A percentile compares a stretch with the other conserved stretches of the same genome.
These are phyloP conservation scores for Cyclocybe cylindracea DNA, from an alignment of 768 basidiomycete genomes.

Conservation along the genomic window DNA sequence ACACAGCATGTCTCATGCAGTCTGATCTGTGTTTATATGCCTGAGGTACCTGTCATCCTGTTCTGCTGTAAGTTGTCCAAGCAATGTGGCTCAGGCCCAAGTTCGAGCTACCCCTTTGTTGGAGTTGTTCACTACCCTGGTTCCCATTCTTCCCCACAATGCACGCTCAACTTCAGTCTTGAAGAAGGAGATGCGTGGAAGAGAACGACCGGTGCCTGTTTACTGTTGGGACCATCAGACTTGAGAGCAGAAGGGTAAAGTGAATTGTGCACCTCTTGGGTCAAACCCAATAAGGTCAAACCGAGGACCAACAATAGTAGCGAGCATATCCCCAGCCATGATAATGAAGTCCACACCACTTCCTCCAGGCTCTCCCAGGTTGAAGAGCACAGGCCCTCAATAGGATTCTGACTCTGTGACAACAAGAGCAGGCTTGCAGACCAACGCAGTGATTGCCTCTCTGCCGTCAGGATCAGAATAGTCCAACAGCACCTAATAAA, in stretches of 20 bases:
- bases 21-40: constrained; percentile 38
- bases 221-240: not conserved
- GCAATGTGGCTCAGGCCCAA: constrained; percentile 33
- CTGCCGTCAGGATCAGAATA: not conserved
- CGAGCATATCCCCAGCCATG: not conserved
- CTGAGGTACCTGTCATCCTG: constrained; percentile 26
- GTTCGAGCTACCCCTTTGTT: constrained; percentile 24
- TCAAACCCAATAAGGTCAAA: constrained; percentile 52
- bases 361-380: not conserved
- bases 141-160: constrained; percentile 22
- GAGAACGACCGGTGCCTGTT: constrained; percentile 35
- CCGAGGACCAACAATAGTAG: constrained; percentile 29
- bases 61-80: constrained; percentile 32
- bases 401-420: no score
- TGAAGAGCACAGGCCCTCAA: no score
- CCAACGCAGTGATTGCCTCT: no score
- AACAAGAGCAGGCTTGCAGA: no score
- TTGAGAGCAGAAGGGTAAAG: not conserved
- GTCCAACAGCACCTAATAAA: not conserved
- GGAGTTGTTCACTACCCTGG: constrained; percentile 21
- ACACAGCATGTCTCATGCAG: constrained; percentile 37
- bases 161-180: no score
- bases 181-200: no score
- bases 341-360: not conserved
- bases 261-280: constrained; percentile 35